Evolutionary conservation across 139 green algal species (phyloP).

Genomic region (Haematococcus lacustris): DNA sequence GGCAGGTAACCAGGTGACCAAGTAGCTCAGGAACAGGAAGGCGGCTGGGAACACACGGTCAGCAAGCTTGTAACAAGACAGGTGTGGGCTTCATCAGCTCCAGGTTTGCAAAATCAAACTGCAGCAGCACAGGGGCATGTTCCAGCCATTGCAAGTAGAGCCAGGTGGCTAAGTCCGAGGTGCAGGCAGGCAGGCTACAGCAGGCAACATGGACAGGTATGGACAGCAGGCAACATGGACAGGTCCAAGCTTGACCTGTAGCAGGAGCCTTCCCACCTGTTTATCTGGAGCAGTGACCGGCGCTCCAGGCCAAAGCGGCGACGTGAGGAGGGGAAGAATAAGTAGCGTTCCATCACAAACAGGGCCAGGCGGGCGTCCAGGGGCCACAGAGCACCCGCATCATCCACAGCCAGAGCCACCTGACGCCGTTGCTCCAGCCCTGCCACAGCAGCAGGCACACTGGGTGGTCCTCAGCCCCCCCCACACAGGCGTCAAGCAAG

Average conservation of each 20-base stretch:
- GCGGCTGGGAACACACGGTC: no score
- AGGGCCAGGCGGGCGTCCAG: conserved; percentile 48
- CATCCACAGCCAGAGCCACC: conserved; percentile 82
- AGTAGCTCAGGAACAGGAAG: no score
- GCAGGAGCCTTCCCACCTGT: conserved; percentile 22
- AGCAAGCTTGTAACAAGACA: no score
- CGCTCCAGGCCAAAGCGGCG: conserved; percentile 30
- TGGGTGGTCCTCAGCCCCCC: no score
- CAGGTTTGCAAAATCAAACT: no score
- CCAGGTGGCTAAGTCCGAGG: background rate
- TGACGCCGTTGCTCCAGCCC: conserved; percentile 69
- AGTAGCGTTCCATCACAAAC: conserved; percentile 75
- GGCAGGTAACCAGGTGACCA: no score
- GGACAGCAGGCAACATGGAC: background rate
- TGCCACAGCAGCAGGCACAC: no score
- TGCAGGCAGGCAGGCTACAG: background rate
- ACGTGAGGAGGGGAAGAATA: conserved; percentile 75
- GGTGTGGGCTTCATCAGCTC: no score
- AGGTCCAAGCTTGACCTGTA: no score
- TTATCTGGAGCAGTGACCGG: conserved; percentile 38
- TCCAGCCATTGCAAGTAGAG: background rate
- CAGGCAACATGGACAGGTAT: background rate
- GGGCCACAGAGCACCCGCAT: conserved; percentile 78
- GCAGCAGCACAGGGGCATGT: no score
- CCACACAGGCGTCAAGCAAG: no score